These are phyloP conservation scores for Mortierella sp. DNA, from an alignment of 371 early-diverging fungal species.

Conservation along the genomic window DNA sequence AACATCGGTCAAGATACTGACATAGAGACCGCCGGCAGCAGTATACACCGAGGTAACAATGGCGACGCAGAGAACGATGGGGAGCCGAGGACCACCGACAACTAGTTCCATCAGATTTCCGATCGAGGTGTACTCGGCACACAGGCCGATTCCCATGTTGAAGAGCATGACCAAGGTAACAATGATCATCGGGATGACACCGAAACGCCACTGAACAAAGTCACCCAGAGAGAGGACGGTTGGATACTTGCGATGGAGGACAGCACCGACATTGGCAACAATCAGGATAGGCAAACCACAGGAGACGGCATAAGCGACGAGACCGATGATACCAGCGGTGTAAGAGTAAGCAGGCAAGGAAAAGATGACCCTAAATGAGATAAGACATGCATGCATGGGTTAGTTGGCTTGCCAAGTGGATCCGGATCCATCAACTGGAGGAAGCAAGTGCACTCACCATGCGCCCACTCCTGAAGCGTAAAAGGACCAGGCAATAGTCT, in stretches of 20 bases:
- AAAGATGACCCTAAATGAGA: constrained; percentile 33
- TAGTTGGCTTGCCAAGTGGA: background rate
- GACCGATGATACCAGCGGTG: constrained; percentile 62
- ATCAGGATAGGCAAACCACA: constrained; percentile 65
- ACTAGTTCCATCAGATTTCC: constrained; percentile 61
- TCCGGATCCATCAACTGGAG: background rate
- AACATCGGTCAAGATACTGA: constrained; percentile 68
- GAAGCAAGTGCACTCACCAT: constrained; percentile 17
- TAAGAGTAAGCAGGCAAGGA: constrained; percentile 56
- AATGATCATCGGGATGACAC: constrained; percentile 53
- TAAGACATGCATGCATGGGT: background rate
- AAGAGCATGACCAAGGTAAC: constrained; percentile 61
- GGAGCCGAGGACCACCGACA: constrained; percentile 58
- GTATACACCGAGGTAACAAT: constrained; percentile 66
- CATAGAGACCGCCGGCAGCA: constrained; percentile 67
- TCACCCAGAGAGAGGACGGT: constrained; percentile 58
- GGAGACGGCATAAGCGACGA: constrained; percentile 62
- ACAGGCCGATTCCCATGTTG: constrained; percentile 58
- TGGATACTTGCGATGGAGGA: constrained; percentile 59
- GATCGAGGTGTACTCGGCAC: constrained; percentile 67
- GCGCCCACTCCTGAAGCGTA: constrained; percentile 43
- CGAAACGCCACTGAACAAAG: constrained; percentile 62
- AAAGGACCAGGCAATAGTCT: constrained; percentile 51
- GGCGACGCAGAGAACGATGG: constrained; percentile 62
- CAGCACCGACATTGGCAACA: constrained; percentile 60